These are phyloP conservation scores for Karstenula rhodostoma DNA, from an alignment of 2,329 filamentous ascomycete genomes.

Conservation along the genomic window DNA sequence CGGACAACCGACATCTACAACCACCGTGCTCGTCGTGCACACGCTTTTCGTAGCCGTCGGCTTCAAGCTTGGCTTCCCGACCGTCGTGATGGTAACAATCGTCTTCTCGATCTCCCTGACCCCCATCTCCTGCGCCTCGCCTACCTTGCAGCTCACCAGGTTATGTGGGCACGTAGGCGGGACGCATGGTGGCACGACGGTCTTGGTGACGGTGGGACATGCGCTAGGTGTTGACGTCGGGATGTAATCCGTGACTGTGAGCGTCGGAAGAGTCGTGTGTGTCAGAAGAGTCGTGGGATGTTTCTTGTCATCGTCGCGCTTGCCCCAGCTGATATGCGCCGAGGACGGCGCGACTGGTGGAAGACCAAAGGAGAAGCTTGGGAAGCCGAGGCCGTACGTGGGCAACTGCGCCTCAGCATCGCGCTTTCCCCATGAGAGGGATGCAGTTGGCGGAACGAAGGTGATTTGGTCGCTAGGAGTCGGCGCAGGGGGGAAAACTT, in stretches of 20 bases:
- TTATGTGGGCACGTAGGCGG: slow-evolving; percentile 27
- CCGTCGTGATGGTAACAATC: slow-evolving; percentile 23
- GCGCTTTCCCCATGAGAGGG: slow-evolving; percentile 27
- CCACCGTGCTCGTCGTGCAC: slow-evolving; percentile 21
- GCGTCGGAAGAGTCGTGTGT: slow-evolving; percentile 1
- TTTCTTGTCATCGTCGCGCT: slow-evolving; percentile 16
- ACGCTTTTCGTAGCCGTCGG: slow-evolving; percentile 6
- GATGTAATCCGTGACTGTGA: not conserved
- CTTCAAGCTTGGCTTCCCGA: slow-evolving; percentile 11
- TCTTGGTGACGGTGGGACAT: slow-evolving; percentile 22
- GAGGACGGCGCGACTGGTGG: slow-evolving; percentile 7
- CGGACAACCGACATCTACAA: slow-evolving; percentile 25
- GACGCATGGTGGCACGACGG: slow-evolving; percentile 24
- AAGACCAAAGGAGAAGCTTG: not conserved
- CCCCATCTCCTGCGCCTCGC: slow-evolving; percentile 10
- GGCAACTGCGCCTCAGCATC: slow-evolving; percentile 4
- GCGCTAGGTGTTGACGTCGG: slow-evolving; percentile 2
- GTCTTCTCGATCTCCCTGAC: slow-evolving; percentile 22
- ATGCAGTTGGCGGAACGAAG: slow-evolving; percentile 7
- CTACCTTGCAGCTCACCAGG: slow-evolving; percentile 24
- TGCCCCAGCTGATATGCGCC: slow-evolving; percentile 24
- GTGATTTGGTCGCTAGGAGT: slow-evolving; percentile 14
- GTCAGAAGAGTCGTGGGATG: slow-evolving; percentile 1
- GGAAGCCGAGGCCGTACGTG: slow-evolving; percentile 4
- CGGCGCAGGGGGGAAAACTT: slow-evolving; percentile 9